These are phyloP conservation scores for Chernovozyma sophiae-reginae DNA, from an alignment of 1,139 yeast species.

Conservation along the genomic window DNA sequence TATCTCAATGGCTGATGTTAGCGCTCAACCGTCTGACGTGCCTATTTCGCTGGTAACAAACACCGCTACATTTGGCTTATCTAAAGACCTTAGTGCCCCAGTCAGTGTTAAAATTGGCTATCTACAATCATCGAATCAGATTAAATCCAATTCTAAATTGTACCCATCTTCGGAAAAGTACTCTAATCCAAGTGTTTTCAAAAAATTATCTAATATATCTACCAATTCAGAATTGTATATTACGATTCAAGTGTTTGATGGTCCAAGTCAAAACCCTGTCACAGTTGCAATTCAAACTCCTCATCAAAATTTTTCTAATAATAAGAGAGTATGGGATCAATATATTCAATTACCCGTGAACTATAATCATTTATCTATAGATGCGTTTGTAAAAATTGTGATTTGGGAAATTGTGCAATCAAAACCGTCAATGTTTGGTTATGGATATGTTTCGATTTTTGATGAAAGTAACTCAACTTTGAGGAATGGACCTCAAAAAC, in stretches of 20 bases:
- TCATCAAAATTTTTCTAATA: constrained; percentile 54
- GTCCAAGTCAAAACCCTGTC: constrained; percentile 54
- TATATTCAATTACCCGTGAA: constrained; percentile 69
- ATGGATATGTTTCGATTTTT: constrained; percentile 59
- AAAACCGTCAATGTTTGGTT: constrained; percentile 49
- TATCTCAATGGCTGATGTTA: constrained; percentile 3
- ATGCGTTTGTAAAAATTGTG: constrained; percentile 57
- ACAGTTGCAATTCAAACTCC: constrained; percentile 67
- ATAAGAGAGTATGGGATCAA: constrained; percentile 43
- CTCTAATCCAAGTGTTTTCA: constrained; percentile 48
- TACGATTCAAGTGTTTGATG: constrained; percentile 54
- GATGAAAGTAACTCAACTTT: constrained; percentile 31
- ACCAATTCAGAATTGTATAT: constrained; percentile 59
- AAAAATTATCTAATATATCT: constrained; percentile 47
- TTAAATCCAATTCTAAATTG: constrained; percentile 21
- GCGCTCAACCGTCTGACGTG: neutral
- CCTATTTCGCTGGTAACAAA: constrained; percentile 13
- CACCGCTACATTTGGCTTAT: constrained; percentile 66
- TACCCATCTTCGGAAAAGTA: constrained; percentile 53
- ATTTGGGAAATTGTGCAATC: constrained; percentile 64
- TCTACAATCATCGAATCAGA: constrained; percentile 23
- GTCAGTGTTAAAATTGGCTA: constrained; percentile 33
- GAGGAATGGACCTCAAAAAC: constrained; percentile 37
- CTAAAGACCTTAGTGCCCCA: constrained; percentile 66
- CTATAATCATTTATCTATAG: constrained; percentile 63